phyloP scores from a whole-genome alignment of 352 stramenopile genomes.

The Achlya hypogyna region DNA sequence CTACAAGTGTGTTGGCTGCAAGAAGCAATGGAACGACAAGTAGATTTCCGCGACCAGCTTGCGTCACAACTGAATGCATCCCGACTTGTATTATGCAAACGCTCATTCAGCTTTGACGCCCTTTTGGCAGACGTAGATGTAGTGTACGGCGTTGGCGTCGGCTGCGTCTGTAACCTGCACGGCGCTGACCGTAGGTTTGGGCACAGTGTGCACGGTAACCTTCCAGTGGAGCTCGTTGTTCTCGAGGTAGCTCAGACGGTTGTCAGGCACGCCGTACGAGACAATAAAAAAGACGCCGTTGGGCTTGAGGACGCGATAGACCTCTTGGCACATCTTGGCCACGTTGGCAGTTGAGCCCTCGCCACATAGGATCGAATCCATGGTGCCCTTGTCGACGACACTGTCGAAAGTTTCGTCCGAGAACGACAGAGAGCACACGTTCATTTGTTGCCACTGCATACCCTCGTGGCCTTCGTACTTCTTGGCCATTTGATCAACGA shows the following conservation, averaged over 20 bases:
- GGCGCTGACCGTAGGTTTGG: slow-evolving; percentile 92
- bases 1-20: slow-evolving; percentile 98
- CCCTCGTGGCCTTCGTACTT: slow-evolving; percentile 90
- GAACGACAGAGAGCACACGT: slow-evolving; percentile 90
- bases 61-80: not conserved
- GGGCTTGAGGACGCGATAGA: slow-evolving; percentile 91
- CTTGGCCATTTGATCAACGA: slow-evolving; percentile 90
- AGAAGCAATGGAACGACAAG: slow-evolving; percentile 93
- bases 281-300: slow-evolving; percentile 93
- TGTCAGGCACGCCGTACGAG: slow-evolving; percentile 93
- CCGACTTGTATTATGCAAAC: not conserved
- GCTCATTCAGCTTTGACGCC: slow-evolving; percentile 37
- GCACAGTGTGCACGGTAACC: slow-evolving; percentile 91
- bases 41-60: no score
- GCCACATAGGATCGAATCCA: slow-evolving; percentile 93
- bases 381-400: slow-evolving; percentile 92
- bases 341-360: slow-evolving; percentile 93
- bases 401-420: slow-evolving; percentile 91
- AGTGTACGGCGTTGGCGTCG: slow-evolving; percentile 92
- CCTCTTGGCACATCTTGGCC: slow-evolving; percentile 92
- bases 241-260: slow-evolving; percentile 93
- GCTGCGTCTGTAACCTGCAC: slow-evolving; percentile 85
- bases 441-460: slow-evolving; percentile 93
- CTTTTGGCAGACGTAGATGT: slow-evolving; percentile 95
- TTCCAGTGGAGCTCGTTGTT: slow-evolving; percentile 94